Conservation (phyloP, 2,329 filamentous ascomycete genomes). For the Colletotrichum sp. region DNA sequence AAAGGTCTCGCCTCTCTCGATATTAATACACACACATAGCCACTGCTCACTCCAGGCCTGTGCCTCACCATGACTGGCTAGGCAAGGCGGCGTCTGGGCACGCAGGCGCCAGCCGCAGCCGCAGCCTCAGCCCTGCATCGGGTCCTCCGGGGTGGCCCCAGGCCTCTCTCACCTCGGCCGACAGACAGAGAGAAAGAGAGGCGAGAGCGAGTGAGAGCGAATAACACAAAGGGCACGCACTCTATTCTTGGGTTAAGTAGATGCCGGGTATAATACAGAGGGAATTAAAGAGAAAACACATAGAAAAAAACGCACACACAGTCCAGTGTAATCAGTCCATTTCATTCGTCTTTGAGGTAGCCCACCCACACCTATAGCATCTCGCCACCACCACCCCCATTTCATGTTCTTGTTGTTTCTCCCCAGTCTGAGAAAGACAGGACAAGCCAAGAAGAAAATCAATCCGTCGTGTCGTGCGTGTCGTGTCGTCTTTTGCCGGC, state of each 20-base stretch:
- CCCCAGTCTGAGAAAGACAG: background rate
- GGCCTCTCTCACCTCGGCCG: background rate
- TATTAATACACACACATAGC: background rate
- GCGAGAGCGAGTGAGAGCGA: background rate
- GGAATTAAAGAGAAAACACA: background rate
- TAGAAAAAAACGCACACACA: background rate
- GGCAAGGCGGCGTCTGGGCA: background rate
- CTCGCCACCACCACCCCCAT: background rate
- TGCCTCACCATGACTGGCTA: background rate
- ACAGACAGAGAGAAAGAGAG: background rate
- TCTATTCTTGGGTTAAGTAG: slow-evolving; percentile 17
- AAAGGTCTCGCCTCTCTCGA: background rate
- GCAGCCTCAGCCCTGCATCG: background rate
- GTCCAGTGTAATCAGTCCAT: background rate
- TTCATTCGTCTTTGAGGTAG: background rate
- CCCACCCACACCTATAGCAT: background rate
- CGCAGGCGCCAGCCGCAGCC: background rate
- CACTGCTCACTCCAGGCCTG: background rate
- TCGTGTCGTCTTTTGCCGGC: background rate
- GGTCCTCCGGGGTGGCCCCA: background rate
- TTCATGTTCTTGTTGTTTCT: background rate
- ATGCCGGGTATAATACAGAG: slow-evolving; percentile 19
- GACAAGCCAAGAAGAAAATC: background rate
- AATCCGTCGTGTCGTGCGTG: background rate
- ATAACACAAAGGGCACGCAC: background rate